phyloP scores from a whole-genome alignment of 345 rosid species.

The Citrus inodora region DNA sequence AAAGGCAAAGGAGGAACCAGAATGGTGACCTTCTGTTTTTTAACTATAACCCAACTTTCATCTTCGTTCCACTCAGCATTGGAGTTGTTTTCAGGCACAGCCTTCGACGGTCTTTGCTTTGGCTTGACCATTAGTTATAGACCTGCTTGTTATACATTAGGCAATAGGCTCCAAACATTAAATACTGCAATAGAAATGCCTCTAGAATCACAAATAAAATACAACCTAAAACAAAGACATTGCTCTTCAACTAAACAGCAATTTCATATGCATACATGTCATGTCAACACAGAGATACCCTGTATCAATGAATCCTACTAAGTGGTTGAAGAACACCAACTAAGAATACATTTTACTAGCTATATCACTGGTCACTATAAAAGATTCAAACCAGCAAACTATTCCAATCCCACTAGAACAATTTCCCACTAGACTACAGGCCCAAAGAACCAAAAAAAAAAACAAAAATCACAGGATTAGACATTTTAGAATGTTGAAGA shows the following conservation, averaged over 20 bases:
- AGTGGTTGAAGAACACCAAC: constrained; percentile 4
- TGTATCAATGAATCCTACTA: not conserved
- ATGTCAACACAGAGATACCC: not conserved
- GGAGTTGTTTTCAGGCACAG: constrained; percentile 16
- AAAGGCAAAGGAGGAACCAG: constrained; percentile 51
- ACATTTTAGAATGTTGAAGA: not conserved
- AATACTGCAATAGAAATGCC: not conserved
- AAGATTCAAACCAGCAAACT: not conserved
- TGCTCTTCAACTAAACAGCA: not conserved
- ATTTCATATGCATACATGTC: not conserved
- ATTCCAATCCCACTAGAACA: not conserved
- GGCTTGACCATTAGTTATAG: constrained; percentile 38
- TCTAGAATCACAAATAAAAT: not conserved
- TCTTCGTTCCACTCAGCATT: constrained; percentile 33
- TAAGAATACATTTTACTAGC: not conserved
- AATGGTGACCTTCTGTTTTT: constrained; percentile 66
- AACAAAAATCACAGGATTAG: not conserved
- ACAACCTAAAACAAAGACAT: not conserved
- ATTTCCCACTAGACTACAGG: not conserved
- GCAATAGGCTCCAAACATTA: not conserved
- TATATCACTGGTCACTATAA: not conserved
- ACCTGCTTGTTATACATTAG: constrained; percentile 9
- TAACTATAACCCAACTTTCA: constrained; percentile 71
- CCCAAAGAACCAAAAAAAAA: not conserved
- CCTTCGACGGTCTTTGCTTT: constrained; percentile 33